Conservation (phyloP, 1,139 yeast species). For the Nakaseomyces nivariensis region DNA sequence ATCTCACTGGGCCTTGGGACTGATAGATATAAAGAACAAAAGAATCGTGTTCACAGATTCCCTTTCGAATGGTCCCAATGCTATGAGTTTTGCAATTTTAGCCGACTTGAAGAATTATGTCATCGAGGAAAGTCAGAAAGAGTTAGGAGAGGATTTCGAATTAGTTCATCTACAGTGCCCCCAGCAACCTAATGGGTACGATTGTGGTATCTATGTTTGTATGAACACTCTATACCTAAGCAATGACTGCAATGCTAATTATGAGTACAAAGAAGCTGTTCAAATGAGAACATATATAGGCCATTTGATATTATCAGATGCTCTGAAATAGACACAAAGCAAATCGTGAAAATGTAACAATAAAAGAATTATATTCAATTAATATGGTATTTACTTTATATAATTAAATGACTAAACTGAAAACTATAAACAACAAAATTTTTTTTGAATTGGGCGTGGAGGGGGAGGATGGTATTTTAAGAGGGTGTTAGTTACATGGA, state of each 20-base stretch:
- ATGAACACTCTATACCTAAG: constrained; percentile 60
- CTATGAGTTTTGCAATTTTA: constrained; percentile 50
- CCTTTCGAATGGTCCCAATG: constrained; percentile 35
- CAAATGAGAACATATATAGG: constrained; percentile 61
- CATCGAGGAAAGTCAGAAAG: constrained; percentile 41
- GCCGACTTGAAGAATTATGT: constrained; percentile 49
- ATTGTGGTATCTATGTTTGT: constrained; percentile 93
- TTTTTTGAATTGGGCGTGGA: too few relatives aligned
- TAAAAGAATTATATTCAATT: neutral
- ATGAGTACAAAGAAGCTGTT: constrained; percentile 62
- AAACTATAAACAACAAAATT: too few relatives aligned
- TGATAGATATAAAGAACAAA: constrained; percentile 51
- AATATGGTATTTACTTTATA: too few relatives aligned
- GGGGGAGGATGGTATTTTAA: too few relatives aligned
- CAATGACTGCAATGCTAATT: constrained; percentile 38
- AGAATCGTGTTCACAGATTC: constrained; percentile 73
- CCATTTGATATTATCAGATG: constrained; percentile 17
- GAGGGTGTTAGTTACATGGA: too few relatives aligned
- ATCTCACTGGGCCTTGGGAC: constrained; percentile 90
- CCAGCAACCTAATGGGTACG: constrained; percentile 81
- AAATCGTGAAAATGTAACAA: neutral
- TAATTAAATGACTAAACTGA: too few relatives aligned
- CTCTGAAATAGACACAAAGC: neutral
- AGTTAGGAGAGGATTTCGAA: constrained; percentile 32
- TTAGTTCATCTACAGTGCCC: constrained; percentile 47